These are phyloP conservation scores for Myriosclerotinia duriaeana DNA, from an alignment of 2,329 filamentous ascomycete species.

Conservation along the genomic window DNA sequence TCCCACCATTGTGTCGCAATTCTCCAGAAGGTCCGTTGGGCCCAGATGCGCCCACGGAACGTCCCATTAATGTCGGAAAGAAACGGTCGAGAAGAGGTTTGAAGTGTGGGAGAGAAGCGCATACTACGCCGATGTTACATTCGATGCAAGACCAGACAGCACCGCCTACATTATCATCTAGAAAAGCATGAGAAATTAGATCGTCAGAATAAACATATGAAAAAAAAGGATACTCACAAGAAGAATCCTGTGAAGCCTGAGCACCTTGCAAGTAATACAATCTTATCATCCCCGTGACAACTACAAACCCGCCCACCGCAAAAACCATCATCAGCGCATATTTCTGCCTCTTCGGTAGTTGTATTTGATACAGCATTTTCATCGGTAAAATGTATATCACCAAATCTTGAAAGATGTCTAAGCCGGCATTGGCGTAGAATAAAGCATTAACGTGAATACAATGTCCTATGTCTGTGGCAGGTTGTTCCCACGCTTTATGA, in stretches of 20 bases:
- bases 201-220: neutral
- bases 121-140: conserved; percentile 20
- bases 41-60: neutral
- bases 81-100: conserved; percentile 20
- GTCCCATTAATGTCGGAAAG: conserved; percentile 13
- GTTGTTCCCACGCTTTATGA: conserved; percentile 2
- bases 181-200: neutral
- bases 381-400: conserved; percentile 16
- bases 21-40: neutral
- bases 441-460: conserved; percentile 10
- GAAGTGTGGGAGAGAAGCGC: conserved; percentile 20
- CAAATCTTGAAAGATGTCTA: conserved; percentile 16
- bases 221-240: conserved; percentile 10
- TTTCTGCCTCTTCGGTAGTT: conserved; percentile 17
- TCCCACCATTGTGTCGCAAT: neutral
- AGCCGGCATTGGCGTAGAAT: conserved; percentile 19
- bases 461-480: neutral
- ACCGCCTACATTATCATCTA: conserved; percentile 16
- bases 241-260: conserved; percentile 13
- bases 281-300: conserved; percentile 9
- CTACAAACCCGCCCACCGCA: conserved; percentile 17
- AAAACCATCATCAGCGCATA: conserved; percentile 19
- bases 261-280: conserved; percentile 20
- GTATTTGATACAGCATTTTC: conserved; percentile 18
- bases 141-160: conserved; percentile 19